These are phyloP conservation scores for Cinchona pubescens DNA, from an alignment of 257 asterid species.

Conservation along the genomic window DNA sequence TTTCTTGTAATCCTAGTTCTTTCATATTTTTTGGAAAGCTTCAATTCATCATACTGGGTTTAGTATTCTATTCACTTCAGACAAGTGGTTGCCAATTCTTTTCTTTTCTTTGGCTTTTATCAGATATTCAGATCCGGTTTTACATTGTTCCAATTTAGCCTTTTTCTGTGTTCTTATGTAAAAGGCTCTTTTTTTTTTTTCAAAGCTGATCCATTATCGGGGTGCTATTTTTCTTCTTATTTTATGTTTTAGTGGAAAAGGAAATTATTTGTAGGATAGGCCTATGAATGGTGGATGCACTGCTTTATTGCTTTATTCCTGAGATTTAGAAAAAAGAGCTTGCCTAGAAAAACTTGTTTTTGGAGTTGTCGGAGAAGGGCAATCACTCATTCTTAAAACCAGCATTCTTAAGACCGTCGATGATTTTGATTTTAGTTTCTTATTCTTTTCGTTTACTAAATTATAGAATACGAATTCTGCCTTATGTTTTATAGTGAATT, in stretches of 20 bases:
- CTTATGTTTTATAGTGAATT: neutral
- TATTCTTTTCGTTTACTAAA: neutral
- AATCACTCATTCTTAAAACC: too few species aligned
- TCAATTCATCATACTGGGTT: too few species aligned
- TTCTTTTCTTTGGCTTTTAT: neutral
- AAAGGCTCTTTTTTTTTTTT: neutral
- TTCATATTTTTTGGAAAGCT: neutral
- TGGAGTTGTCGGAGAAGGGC: too few species aligned
- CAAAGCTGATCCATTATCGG: neutral
- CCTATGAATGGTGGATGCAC: neutral
- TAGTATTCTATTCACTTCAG: neutral
- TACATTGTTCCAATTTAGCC: neutral
- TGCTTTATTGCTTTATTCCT: neutral
- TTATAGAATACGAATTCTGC: neutral
- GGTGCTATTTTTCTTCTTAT: neutral
- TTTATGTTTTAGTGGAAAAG: neutral
- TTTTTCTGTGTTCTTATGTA: neutral
- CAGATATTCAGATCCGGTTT: neutral
- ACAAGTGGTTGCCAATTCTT: neutral
- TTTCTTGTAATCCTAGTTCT: neutral
- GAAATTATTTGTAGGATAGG: neutral
- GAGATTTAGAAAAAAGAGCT: neutral
- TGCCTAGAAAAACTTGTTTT: neutral
- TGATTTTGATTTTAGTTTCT: neutral
- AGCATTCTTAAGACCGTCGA: too few species aligned